A percentile compares a stretch with the other conserved stretches of the same genome.
phyloP scores from a whole-genome alignment of 257 asterid species.

The Lithospermum erythrorhizon region DNA sequence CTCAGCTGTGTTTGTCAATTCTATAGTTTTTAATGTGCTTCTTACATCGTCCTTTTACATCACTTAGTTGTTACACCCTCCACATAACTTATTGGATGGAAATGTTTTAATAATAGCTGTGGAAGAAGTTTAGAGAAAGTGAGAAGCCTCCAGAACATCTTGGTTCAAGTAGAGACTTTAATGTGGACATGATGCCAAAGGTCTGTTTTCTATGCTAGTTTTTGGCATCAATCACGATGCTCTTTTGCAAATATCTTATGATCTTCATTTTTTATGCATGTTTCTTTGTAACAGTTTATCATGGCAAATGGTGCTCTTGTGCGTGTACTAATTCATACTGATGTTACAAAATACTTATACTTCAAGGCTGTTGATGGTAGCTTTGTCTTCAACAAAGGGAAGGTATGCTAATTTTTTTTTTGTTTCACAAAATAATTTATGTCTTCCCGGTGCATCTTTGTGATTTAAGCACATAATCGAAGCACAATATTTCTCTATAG shows the following conservation, averaged over 20 bases:
- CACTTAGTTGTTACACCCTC: background rate
- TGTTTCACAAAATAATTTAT: background rate
- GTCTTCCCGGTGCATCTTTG: background rate
- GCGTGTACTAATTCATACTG: conserved; percentile 85
- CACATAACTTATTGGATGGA: background rate
- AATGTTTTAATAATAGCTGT: conserved; percentile 25
- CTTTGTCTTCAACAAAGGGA: conserved; percentile 77
- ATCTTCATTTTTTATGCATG: background rate
- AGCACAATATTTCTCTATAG: conserved; percentile 26
- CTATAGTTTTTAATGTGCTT: too few relatives aligned
- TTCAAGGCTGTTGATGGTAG: conserved; percentile 98
- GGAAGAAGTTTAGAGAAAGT: conserved; percentile 86
- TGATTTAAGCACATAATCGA: background rate
- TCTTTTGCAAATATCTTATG: background rate
- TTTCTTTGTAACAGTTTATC: conserved; percentile 43
- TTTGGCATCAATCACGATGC: background rate
- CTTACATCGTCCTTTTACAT: background rate
- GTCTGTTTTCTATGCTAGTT: conserved; percentile 22
- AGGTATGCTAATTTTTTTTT: conserved; percentile 30
- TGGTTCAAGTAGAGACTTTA: conserved; percentile 90
- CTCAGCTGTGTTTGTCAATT: conserved; percentile 24
- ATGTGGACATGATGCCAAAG: conserved; percentile 96
- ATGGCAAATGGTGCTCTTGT: conserved; percentile 97
- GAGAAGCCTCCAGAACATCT: conserved; percentile 72
- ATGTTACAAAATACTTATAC: conserved; percentile 78